These are phyloP conservation scores for Malus fusca DNA, from an alignment of 306 rosid genomes.

Conservation along the genomic window DNA sequence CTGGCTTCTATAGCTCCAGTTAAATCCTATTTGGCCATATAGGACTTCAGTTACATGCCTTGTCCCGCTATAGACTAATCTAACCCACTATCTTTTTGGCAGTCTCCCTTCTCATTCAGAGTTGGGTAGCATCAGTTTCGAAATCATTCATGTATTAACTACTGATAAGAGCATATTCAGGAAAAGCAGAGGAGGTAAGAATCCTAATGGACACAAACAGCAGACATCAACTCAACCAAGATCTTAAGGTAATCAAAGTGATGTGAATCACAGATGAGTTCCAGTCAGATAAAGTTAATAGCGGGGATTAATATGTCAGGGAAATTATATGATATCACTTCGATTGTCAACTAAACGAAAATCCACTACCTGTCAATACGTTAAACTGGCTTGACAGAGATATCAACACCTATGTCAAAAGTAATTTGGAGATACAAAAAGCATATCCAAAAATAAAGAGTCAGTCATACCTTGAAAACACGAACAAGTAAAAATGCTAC, in stretches of 20 bases:
- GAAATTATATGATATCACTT: background rate
- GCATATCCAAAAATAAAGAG: background rate
- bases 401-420: background rate
- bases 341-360: background rate
- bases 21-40: background rate
- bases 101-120: background rate
- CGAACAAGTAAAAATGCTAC: slow-evolving; percentile 90
- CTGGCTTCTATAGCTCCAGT: background rate
- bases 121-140: background rate
- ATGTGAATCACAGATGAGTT: background rate
- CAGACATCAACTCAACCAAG: background rate
- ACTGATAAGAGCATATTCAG: background rate
- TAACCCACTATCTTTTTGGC: background rate
- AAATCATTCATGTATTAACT: background rate
- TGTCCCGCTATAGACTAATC: background rate
- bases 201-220: background rate
- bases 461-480: slow-evolving; percentile 67
- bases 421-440: background rate
- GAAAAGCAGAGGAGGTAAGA: background rate
- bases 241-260: background rate
- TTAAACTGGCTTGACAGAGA: background rate
- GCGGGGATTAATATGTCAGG: background rate
- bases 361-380: background rate
- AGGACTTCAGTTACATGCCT: background rate
- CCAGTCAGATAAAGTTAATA: background rate